Percentiles rank a stretch among this genome's conserved stretches.
Evolutionary conservation across 306 rosid species (phyloP).

Genomic region (peach (Prunus persica)): DNA sequence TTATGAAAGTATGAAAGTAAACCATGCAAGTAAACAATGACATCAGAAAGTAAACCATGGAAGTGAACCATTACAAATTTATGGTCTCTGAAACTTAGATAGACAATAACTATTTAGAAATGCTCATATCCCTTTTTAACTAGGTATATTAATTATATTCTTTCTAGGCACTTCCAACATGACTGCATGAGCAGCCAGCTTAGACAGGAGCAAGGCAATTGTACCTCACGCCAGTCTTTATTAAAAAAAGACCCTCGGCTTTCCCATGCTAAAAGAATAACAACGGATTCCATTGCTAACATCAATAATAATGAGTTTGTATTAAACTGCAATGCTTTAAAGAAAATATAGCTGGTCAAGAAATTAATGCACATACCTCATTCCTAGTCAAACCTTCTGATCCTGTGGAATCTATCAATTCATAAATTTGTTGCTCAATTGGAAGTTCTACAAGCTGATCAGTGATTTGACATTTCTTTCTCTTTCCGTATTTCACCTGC

Average conservation of each 20-base stretch:
- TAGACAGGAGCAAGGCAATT: neutral
- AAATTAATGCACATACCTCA: conserved; percentile 53
- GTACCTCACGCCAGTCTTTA: neutral
- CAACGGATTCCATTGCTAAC: neutral
- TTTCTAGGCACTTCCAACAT: neutral
- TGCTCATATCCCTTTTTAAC: neutral
- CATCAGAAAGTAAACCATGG: neutral
- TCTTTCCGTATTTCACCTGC: conserved; percentile 42
- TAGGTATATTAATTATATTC: neutral
- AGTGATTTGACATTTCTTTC: conserved; percentile 44
- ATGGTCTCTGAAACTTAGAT: neutral
- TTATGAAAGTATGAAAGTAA: conserved; percentile 11
- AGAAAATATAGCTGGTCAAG: conserved; percentile 9
- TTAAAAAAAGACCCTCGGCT: neutral
- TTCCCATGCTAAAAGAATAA: neutral
- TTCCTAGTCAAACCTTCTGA: conserved; percentile 57
- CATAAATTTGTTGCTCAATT: conserved; percentile 65
- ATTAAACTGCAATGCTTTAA: neutral
- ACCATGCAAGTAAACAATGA: neutral
- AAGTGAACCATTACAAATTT: conserved; percentile 1
- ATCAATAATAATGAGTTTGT: neutral
- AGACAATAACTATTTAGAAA: neutral
- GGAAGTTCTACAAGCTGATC: conserved; percentile 82
- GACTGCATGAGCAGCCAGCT: neutral
- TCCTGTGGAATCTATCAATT: conserved; percentile 72